These are phyloP conservation scores for Aspergillus leporis DNA, from an alignment of 495 filamentous ascomycete genomes.

Conservation along the genomic window DNA sequence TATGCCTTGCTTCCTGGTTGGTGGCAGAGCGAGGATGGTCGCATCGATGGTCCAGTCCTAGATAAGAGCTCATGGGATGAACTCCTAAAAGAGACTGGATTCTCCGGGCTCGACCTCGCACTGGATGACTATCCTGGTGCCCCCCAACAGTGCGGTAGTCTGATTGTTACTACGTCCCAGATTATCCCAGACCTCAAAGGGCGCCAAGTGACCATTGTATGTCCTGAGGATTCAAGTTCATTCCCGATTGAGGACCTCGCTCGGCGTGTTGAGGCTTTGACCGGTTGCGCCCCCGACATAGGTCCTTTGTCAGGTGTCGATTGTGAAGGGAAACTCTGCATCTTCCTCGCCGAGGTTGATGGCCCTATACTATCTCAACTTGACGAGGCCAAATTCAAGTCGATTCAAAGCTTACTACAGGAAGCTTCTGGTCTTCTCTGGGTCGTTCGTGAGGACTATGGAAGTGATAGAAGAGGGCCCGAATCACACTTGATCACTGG, in stretches of 20 bases:
- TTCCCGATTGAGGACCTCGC: constrained; percentile 15
- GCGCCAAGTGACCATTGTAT: neutral
- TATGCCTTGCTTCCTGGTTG: constrained; percentile 34
- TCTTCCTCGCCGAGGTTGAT: constrained; percentile 33
- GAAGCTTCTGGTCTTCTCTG: constrained; percentile 30
- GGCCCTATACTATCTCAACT: constrained; percentile 25
- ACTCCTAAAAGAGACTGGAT: neutral
- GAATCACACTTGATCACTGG: constrained; percentile 32
- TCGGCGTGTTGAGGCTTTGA: constrained; percentile 16
- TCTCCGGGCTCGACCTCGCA: neutral
- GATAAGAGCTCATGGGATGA: neutral
- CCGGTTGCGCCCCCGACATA: constrained; percentile 9
- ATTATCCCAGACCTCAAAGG: neutral
- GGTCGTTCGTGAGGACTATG: constrained; percentile 22
- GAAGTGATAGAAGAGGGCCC: constrained; percentile 17
- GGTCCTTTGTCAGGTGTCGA: constrained; percentile 15
- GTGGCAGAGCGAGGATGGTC: constrained; percentile 28
- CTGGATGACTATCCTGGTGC: constrained; percentile 4
- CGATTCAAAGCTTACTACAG: constrained; percentile 25
- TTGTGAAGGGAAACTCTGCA: constrained; percentile 32
- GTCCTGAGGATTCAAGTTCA: neutral
- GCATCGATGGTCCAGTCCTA: neutral
- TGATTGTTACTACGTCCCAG: constrained; percentile 1
- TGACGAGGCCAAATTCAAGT: constrained; percentile 23
- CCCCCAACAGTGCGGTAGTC: neutral